These are phyloP conservation scores for Paraconiothyrium brasiliense DNA, from an alignment of 2,329 filamentous ascomycete species.

Conservation along the genomic window DNA sequence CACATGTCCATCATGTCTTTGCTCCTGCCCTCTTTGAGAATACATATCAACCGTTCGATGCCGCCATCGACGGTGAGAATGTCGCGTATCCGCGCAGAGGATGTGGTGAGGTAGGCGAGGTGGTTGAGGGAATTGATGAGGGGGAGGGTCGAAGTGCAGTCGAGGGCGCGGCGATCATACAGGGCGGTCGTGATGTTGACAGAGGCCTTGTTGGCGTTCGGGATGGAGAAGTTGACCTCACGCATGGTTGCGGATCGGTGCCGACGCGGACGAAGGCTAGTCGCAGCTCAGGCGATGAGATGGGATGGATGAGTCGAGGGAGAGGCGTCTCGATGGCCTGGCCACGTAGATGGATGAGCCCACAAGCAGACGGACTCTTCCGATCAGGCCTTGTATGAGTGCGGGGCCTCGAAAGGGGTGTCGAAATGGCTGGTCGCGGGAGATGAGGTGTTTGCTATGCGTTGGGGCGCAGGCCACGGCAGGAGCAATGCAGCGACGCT, in stretches of 20 bases:
- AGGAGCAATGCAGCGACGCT: slow-evolving; percentile 28
- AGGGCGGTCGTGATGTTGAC: slow-evolving; percentile 98
- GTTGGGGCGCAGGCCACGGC: slow-evolving; percentile 42
- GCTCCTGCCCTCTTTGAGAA: slow-evolving; percentile 95
- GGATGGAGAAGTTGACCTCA: slow-evolving; percentile 99
- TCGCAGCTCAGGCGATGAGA: slow-evolving; percentile 20
- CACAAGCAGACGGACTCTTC: slow-evolving; percentile 22
- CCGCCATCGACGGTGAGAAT: slow-evolving; percentile 99
- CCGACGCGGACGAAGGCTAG: slow-evolving; percentile 22
- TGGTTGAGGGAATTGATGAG: slow-evolving; percentile 99
- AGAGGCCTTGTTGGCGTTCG: slow-evolving; percentile 98
- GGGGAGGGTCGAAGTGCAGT: slow-evolving; percentile 96
- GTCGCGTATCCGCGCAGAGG: slow-evolving; percentile 94
- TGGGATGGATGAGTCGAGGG: slow-evolving; percentile 16
- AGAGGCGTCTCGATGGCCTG: slow-evolving; percentile 14
- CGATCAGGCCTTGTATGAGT: slow-evolving; percentile 4
- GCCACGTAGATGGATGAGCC: slow-evolving; percentile 18
- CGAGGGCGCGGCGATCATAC: slow-evolving; percentile 95
- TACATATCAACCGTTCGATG: slow-evolving; percentile 94
- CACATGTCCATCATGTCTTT: slow-evolving; percentile 99
- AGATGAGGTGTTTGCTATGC: slow-evolving; percentile 45
- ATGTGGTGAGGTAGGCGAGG: slow-evolving; percentile 97
- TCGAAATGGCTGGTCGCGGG: slow-evolving; percentile 34
- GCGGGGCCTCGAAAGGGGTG: slow-evolving; percentile 27
- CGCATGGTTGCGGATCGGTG: slow-evolving; percentile 73